Percentiles rank a stretch among this genome's conserved stretches.
Conservation (phyloP, 768 basidiomycete species). For the Lactifluus pinguis region DNA sequence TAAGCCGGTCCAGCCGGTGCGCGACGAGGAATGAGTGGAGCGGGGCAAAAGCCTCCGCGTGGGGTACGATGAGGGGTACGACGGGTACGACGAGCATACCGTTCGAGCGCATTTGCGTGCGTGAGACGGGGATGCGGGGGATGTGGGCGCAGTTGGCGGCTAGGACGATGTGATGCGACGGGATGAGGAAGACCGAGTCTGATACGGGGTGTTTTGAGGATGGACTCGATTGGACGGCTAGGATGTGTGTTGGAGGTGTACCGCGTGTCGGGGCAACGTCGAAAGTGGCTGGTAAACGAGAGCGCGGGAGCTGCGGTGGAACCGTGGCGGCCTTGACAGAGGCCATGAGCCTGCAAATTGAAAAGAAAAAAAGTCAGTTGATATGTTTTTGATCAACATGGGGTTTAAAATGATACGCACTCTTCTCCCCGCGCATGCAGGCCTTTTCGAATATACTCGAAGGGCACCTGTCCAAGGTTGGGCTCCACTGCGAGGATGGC, state of each 20-base stretch:
- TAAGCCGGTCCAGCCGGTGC: conserved; percentile 48
- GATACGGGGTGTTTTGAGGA: conserved; percentile 25
- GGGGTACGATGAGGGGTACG: conserved; percentile 60
- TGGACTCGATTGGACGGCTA: conserved; percentile 35
- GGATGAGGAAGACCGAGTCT: conserved; percentile 41
- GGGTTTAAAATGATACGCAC: conserved; percentile 26
- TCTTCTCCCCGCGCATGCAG: conserved; percentile 37
- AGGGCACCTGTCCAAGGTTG: conserved; percentile 40
- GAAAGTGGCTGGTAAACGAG: conserved; percentile 14
- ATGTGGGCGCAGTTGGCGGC: conserved; percentile 52
- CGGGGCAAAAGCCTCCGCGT: conserved; percentile 56
- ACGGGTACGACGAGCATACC: conserved; percentile 42
- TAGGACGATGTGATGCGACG: conserved; percentile 54
- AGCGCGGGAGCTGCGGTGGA: conserved; percentile 16
- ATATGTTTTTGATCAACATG: background rate
- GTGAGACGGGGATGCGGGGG: conserved; percentile 37
- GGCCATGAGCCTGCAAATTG: conserved; percentile 9
- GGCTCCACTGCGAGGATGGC: conserved; percentile 47
- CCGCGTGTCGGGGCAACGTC: conserved; percentile 8
- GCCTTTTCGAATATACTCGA: conserved; percentile 52
- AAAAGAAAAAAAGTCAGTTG: background rate
- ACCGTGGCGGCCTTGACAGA: conserved; percentile 11
- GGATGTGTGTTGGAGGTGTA: conserved; percentile 16
- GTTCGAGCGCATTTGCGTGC: conserved; percentile 18
- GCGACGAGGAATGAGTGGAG: conserved; percentile 64